Percentiles rank a stretch among this genome's conserved stretches.
phyloP scores from a whole-genome alignment of 805 yeast species.

The Candida tallmaniae region DNA sequence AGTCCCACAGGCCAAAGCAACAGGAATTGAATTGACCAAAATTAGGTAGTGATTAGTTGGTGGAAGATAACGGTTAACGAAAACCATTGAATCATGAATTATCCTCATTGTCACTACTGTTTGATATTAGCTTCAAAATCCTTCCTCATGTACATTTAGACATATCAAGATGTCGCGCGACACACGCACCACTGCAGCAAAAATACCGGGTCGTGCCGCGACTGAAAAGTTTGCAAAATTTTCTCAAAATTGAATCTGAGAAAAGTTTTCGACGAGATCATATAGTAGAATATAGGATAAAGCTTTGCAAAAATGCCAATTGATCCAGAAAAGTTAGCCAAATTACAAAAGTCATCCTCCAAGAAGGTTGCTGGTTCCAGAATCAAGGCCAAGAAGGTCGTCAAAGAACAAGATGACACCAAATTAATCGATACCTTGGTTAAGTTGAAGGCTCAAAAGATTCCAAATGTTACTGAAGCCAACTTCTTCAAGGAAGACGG shows the following conservation, averaged over 20 bases:
- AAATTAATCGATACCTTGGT: slow-evolving; percentile 85
- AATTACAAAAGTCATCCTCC: slow-evolving; percentile 80
- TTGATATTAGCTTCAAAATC: not conserved
- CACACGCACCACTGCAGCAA: no score
- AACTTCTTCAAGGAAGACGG: slow-evolving; percentile 97
- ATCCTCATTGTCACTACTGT: slow-evolving; percentile 8
- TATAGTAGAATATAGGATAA: not conserved
- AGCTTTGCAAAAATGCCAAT: slow-evolving; percentile 61
- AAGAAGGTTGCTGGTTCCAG: slow-evolving; percentile 81
- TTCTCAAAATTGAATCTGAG: not conserved
- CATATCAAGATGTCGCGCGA: no score
- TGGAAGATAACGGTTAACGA: slow-evolving; percentile 19
- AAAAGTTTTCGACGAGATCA: slow-evolving; percentile 1
- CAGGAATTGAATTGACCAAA: slow-evolving; percentile 24
- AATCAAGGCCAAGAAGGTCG: slow-evolving; percentile 83
- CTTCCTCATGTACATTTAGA: not conserved
- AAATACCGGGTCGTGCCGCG: not conserved
- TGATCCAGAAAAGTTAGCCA: slow-evolving; percentile 92
- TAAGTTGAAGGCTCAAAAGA: slow-evolving; percentile 83
- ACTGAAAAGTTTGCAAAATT: slow-evolving; percentile 1
- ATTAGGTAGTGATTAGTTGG: slow-evolving; percentile 23
- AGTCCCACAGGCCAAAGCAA: slow-evolving; percentile 31
- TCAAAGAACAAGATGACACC: slow-evolving; percentile 80
- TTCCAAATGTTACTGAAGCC: slow-evolving; percentile 92
- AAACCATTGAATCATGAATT: slow-evolving; percentile 9